These are phyloP conservation scores for Phaseolus lunatus DNA, from an alignment of 306 rosid species.

Conservation along the genomic window DNA sequence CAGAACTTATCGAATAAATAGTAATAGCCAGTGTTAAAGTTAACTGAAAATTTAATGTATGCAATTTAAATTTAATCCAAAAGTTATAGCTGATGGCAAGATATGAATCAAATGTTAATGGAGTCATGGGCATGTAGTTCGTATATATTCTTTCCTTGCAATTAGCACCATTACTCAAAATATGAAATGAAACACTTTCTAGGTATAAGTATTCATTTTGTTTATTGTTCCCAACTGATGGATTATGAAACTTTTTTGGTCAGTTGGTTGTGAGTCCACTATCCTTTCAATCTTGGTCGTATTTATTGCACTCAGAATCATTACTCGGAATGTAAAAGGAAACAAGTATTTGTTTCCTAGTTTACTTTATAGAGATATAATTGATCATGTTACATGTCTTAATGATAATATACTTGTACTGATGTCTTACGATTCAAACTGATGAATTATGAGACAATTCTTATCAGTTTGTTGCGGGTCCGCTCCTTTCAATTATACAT, in stretches of 20 bases:
- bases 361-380: constrained; percentile 29
- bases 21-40: background rate
- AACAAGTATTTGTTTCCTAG: background rate
- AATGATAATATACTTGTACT: constrained; percentile 8
- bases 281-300: constrained; percentile 54
- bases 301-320: background rate
- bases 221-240: constrained; percentile 37
- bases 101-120: constrained; percentile 12
- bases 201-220: constrained; percentile 27
- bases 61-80: background rate
- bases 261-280: constrained; percentile 64
- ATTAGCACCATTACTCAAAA: background rate
- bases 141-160: background rate
- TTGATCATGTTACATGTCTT: constrained; percentile 30
- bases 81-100: background rate
- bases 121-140: constrained; percentile 1
- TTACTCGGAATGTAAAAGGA: constrained; percentile 14
- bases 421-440: constrained; percentile 38
- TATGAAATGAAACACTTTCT: background rate
- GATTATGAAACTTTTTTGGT: constrained; percentile 43
- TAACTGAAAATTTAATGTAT: background rate
- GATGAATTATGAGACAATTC: constrained; percentile 44
- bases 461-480: constrained; percentile 73
- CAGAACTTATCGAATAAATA: background rate
- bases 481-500: constrained; percentile 81